These are phyloP conservation scores for Russula sp. DNA, from an alignment of 768 basidiomycete species.

Conservation along the genomic window DNA sequence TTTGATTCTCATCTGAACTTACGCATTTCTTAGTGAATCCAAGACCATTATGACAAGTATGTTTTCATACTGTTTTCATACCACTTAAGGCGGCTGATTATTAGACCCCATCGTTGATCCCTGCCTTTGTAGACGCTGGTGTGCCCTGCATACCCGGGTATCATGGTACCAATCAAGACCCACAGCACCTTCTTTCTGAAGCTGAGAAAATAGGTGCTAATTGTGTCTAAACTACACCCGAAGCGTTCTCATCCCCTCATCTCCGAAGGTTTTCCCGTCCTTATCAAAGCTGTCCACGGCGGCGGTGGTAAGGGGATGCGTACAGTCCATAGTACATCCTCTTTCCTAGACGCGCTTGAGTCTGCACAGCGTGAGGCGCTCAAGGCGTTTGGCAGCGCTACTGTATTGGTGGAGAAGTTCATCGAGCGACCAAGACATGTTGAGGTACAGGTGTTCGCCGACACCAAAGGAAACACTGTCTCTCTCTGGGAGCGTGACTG, in stretches of 20 bases:
- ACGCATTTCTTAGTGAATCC: conserved; percentile 55
- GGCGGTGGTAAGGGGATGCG: conserved; percentile 97
- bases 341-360: conserved; percentile 72
- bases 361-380: conserved; percentile 86
- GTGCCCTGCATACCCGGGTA: conserved; percentile 95
- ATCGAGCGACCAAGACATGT: conserved; percentile 83
- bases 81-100: background rate
- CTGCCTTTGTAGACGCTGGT: conserved; percentile 51
- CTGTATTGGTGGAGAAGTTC: conserved; percentile 85
- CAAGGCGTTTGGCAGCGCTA: conserved; percentile 83
- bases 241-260: background rate
- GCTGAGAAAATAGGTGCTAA: conserved; percentile 60
- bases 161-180: conserved; percentile 77
- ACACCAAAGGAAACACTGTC: conserved; percentile 70
- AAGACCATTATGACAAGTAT: conserved; percentile 89
- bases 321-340: conserved; percentile 54
- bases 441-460: conserved; percentile 93
- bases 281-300: conserved; percentile 96
- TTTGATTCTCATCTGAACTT: background rate
- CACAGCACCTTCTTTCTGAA: conserved; percentile 56
- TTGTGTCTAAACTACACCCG: background rate
- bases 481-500: conserved; percentile 96
- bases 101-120: background rate
- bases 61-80: conserved; percentile 15
- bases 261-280: conserved; percentile 67